Conservation (phyloP, 2,329 filamentous ascomycete species). For the Exophiala sp. region DNA sequence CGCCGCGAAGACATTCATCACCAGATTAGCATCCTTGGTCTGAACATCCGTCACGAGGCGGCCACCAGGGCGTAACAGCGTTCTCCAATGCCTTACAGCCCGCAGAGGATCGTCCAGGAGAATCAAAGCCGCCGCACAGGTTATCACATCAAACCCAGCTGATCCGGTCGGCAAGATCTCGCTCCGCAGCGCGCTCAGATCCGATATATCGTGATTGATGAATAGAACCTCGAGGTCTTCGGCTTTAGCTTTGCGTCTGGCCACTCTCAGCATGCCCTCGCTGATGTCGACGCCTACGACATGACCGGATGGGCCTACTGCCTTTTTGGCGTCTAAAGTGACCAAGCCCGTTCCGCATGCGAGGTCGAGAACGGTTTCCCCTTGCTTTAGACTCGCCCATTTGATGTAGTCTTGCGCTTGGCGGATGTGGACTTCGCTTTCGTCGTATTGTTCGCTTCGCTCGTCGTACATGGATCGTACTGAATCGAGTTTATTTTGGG, state of each 20-base stretch:
- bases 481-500: conserved; percentile 8
- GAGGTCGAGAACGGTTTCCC: conserved; percentile 41
- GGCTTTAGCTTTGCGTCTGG: conserved; percentile 20
- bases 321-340: conserved; percentile 36
- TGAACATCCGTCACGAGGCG: conserved; percentile 23
- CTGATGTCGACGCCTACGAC: conserved; percentile 42
- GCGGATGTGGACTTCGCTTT: conserved; percentile 12
- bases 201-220: conserved; percentile 13
- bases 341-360: conserved; percentile 45
- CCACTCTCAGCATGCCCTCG: conserved; percentile 39
- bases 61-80: conserved; percentile 10
- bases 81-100: conserved; percentile 16
- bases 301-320: conserved; percentile 35
- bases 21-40: conserved; percentile 16
- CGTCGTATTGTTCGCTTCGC: conserved; percentile 17
- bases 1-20: conserved; percentile 17
- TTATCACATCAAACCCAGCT: conserved; percentile 19
- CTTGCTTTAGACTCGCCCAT: conserved; percentile 27
- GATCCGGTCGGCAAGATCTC: not conserved
- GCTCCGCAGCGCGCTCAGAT: conserved; percentile 7
- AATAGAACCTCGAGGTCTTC: conserved; percentile 7
- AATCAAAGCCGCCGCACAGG: conserved; percentile 20
- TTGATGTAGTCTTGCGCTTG: conserved; percentile 16
- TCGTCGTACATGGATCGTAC: conserved; percentile 17
- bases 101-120: conserved; percentile 13